Evolutionary conservation across 108 stramenopile genomes (phyloP).

Genomic region (Fistulifera pelliculosa): DNA sequence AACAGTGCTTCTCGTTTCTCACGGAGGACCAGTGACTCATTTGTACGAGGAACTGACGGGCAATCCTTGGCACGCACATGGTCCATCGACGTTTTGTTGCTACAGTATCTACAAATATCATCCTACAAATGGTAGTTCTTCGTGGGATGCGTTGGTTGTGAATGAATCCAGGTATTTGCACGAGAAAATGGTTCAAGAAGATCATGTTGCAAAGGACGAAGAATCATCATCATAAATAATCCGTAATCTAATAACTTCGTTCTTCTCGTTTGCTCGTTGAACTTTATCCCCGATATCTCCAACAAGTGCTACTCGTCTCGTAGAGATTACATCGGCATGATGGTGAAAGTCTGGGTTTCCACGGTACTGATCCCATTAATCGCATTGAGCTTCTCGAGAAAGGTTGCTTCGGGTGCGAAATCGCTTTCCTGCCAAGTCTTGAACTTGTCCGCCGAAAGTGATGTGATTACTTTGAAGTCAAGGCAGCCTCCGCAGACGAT

Average conservation of each 20-base stretch:
- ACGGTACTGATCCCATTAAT: constrained; percentile 80
- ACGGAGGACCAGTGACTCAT: constrained; percentile 49
- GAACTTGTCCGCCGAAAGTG: constrained; percentile 38
- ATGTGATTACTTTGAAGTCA: constrained; percentile 30
- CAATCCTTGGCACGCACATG: constrained; percentile 27
- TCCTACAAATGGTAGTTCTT: not conserved
- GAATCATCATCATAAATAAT: too few species aligned
- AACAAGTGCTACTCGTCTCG: too few species aligned
- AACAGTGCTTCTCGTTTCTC: constrained; percentile 37
- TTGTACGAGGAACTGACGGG: constrained; percentile 39
- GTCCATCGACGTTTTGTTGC: constrained; percentile 25
- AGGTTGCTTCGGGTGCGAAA: constrained; percentile 51
- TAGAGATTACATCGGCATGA: constrained; percentile 41
- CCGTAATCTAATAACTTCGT: too few species aligned
- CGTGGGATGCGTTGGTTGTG: constrained; percentile 7
- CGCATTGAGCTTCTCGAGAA: constrained; percentile 61
- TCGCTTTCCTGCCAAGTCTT: constrained; percentile 35
- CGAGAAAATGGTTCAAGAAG: constrained; percentile 8
- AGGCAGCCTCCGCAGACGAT: constrained; percentile 75
- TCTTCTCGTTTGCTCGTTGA: too few species aligned
- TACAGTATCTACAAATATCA: constrained; percentile 27
- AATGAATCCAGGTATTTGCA: constrained; percentile 13
- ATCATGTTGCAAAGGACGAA: not conserved
- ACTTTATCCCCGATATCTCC: too few species aligned
- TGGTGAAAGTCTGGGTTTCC: constrained; percentile 84